These are phyloP conservation scores for Colletotrichum sp. DNA, from an alignment of 2,329 filamentous ascomycete genomes.

Conservation along the genomic window DNA sequence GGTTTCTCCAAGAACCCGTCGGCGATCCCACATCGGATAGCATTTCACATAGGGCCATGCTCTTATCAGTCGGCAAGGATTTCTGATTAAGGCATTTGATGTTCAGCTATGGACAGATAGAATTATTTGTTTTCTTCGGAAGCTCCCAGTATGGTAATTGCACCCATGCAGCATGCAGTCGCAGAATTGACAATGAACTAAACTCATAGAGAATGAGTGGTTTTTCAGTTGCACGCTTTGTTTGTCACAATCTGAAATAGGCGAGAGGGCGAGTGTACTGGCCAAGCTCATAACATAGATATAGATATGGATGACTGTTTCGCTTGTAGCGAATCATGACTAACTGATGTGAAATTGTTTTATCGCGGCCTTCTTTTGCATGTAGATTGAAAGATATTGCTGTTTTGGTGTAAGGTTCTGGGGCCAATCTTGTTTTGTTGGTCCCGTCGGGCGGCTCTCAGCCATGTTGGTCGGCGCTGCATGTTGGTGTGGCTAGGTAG, in stretches of 20 bases:
- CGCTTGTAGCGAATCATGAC: not conserved
- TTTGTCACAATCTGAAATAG: not conserved
- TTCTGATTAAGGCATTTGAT: not conserved
- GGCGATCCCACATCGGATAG: not conserved
- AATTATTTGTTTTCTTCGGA: not conserved
- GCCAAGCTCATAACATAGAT: not conserved
- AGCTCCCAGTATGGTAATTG: rapidly evolving
- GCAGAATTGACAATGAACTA: not conserved
- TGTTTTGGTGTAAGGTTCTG: not conserved
- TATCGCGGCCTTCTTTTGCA: not conserved
- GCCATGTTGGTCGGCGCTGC: not conserved
- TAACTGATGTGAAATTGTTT: not conserved
- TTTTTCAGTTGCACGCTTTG: not conserved
- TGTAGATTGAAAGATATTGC: not conserved
- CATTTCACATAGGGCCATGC: not conserved
- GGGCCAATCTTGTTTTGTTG: not conserved
- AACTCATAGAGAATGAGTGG: not conserved
- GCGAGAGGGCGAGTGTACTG: not conserved
- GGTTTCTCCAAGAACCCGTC: not conserved
- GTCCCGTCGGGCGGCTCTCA: not conserved
- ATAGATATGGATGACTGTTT: not conserved
- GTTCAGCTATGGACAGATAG: not conserved
- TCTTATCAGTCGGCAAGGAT: not conserved
- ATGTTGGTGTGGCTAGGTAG: not conserved
- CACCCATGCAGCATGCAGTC: not conserved